Conservation (phyloP, 2,329 filamentous ascomycete species). For the Talaromyces verruculosus region DNA sequence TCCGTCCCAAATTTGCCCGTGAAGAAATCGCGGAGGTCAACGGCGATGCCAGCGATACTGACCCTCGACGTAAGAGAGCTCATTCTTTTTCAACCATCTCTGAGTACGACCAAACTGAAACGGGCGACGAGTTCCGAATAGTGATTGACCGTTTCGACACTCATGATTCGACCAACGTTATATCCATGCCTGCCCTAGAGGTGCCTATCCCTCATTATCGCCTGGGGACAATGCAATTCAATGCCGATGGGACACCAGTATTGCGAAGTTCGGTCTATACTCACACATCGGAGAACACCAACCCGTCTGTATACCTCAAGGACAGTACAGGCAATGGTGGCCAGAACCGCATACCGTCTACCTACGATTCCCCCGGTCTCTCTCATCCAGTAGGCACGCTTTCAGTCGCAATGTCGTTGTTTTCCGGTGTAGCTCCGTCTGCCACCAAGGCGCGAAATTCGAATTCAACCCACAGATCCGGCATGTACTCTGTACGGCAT, state of each 20-base stretch:
- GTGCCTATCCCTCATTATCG: constrained; percentile 81
- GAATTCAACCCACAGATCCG: constrained; percentile 41
- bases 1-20: constrained; percentile 32
- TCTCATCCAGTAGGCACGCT: constrained; percentile 28
- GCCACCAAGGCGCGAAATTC: constrained; percentile 32
- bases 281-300: constrained; percentile 67
- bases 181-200: constrained; percentile 61
- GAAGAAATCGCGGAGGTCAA: constrained; percentile 29
- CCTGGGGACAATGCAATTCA: constrained; percentile 79
- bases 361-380: constrained; percentile 30
- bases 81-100: constrained; percentile 76
- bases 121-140: constrained; percentile 72
- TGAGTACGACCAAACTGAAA: constrained; percentile 53
- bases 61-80: constrained; percentile 57
- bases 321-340: constrained; percentile 30
- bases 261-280: constrained; percentile 78
- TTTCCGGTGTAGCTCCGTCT: constrained; percentile 36
- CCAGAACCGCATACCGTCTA: constrained; percentile 26
- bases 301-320: constrained; percentile 60
- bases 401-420: constrained; percentile 41
- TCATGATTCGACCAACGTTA: constrained; percentile 59
- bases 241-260: constrained; percentile 69
- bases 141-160: constrained; percentile 71
- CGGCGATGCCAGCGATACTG: constrained; percentile 27
- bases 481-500: constrained; percentile 55